phyloP scores from a whole-genome alignment of 1,284 basidiomycete genomes.

The Coniophora puteana region DNA sequence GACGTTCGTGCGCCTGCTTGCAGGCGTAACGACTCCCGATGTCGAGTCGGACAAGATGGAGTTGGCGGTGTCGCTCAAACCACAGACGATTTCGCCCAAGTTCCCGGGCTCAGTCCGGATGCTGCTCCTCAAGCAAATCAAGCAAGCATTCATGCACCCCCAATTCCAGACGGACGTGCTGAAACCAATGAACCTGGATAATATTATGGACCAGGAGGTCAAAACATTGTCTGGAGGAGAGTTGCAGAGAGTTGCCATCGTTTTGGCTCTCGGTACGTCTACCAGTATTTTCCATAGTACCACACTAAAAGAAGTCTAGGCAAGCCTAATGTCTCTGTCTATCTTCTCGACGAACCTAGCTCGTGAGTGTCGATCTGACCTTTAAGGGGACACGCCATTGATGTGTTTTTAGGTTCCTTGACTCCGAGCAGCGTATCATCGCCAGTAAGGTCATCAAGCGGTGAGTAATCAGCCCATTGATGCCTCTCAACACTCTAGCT shows the following conservation, averaged over 20 bases:
- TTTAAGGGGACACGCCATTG: too few species aligned
- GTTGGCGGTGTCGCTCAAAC: conserved; percentile 87
- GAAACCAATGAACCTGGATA: conserved; percentile 93
- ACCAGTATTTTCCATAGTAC: background rate
- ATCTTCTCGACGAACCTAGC: conserved; percentile 85
- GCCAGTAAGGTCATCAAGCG: conserved; percentile 97
- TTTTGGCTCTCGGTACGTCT: conserved; percentile 71
- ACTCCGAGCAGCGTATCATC: conserved; percentile 98
- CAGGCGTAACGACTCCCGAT: conserved; percentile 82
- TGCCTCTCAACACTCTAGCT: background rate
- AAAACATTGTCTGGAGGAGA: conserved; percentile 97
- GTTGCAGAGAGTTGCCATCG: conserved; percentile 92
- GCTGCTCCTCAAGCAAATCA: conserved; percentile 92
- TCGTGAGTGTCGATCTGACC: conserved; percentile 36
- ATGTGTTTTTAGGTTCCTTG: conserved; percentile 76
- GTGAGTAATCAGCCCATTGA: conserved; percentile 31
- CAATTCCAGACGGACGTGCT: conserved; percentile 97
- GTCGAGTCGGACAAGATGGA: conserved; percentile 76
- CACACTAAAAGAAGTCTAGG: conserved; percentile 34
- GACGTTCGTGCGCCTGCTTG: conserved; percentile 90
- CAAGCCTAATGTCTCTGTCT: conserved; percentile 79
- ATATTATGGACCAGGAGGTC: conserved; percentile 94
- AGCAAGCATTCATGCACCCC: conserved; percentile 91
- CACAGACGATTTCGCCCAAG: conserved; percentile 93
- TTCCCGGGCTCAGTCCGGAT: conserved; percentile 93